A percentile compares a stretch with the other conserved stretches of the same genome.
phyloP scores from a whole-genome alignment of 257 asterid species.

The Solanum clarkiae region DNA sequence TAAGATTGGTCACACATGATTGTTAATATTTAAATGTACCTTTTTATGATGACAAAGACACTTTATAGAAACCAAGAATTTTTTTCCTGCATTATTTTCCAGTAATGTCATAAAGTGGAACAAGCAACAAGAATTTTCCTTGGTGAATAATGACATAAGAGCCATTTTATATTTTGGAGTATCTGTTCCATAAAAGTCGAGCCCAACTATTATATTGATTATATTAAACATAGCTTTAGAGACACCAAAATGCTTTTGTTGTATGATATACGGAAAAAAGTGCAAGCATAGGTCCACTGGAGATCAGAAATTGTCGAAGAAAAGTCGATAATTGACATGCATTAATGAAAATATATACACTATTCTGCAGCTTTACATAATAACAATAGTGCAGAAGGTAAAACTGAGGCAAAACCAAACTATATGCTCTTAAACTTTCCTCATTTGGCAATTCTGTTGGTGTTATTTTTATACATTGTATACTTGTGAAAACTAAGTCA shows the following conservation, averaged over 20 bases:
- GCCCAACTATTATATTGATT: neutral
- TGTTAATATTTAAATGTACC: neutral
- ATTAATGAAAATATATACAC: neutral
- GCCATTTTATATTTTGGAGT: neutral
- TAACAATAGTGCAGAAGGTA: neutral
- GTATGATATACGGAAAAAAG: neutral
- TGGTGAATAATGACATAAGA: neutral
- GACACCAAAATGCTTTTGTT: neutral
- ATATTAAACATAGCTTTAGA: neutral
- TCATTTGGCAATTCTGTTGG: neutral
- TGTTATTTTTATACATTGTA: neutral
- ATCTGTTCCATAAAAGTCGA: neutral
- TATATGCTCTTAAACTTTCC: neutral
- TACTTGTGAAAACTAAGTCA: neutral
- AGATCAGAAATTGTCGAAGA: too few relatives aligned
- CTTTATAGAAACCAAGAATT: neutral
- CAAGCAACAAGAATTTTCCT: neutral
- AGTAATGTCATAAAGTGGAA: neutral
- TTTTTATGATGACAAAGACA: neutral
- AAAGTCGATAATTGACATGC: too few relatives aligned
- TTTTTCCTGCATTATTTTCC: neutral
- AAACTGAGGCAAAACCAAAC: neutral
- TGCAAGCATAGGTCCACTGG: neutral
- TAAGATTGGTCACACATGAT: neutral
- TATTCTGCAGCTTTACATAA: neutral